phyloP scores from a whole-genome alignment of 306 rosid species.

The Vigna hirtella region DNA sequence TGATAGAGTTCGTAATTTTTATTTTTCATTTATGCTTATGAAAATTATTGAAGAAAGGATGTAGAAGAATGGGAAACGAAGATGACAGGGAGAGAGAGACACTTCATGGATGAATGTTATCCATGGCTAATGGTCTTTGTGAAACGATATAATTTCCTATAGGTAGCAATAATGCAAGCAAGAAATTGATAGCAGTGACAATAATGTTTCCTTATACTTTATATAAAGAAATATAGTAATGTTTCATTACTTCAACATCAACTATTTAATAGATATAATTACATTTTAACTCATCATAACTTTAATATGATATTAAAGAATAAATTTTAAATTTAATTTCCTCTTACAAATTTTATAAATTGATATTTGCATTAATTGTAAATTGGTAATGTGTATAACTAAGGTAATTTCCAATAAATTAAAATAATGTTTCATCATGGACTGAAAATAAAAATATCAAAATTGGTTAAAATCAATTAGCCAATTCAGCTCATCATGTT shows the following conservation, averaged over 20 bases:
- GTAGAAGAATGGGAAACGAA: not conserved
- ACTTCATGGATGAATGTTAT: constrained; percentile 16
- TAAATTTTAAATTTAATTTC: too few species aligned
- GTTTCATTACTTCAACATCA: constrained; percentile 20
- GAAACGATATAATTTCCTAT: constrained; percentile 13
- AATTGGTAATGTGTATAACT: too few species aligned
- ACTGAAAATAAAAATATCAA: too few species aligned
- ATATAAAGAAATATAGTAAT: not conserved
- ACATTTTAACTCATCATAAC: too few species aligned
- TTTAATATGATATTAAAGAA: too few species aligned
- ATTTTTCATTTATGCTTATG: not conserved
- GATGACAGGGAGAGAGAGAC: constrained; percentile 26
- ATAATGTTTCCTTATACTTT: not conserved
- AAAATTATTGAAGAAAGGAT: not conserved
- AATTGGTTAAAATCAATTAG: too few species aligned
- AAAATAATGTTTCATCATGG: too few species aligned
- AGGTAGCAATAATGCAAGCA: constrained; percentile 41
- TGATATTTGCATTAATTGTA: too few species aligned
- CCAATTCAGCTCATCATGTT: too few species aligned
- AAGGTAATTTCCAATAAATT: too few species aligned
- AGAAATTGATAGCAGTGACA: constrained; percentile 32
- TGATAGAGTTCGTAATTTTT: not conserved
- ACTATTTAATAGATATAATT: not conserved
- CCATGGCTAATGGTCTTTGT: constrained; percentile 2
- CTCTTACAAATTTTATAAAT: too few species aligned